Percentiles rank a stretch among this genome's conserved stretches.
Evolutionary conservation across 2,329 filamentous ascomycete species (phyloP).

Genomic region (Amesomyces nigricolor): DNA sequence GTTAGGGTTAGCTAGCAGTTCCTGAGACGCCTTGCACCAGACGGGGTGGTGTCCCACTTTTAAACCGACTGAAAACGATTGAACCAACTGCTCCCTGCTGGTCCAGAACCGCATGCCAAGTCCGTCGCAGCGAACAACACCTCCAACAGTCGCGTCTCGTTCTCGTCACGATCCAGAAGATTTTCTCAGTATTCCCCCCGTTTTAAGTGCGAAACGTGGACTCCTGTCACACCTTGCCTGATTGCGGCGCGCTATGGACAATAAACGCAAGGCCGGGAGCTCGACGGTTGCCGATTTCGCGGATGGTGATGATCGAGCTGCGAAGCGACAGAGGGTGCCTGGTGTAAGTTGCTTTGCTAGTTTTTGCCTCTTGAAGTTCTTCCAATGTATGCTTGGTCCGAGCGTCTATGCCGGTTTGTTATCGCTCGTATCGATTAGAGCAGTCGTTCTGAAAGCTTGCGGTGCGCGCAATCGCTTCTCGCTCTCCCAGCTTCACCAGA

Average conservation of each 20-base stretch:
- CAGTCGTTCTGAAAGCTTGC: background rate
- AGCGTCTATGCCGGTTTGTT: background rate
- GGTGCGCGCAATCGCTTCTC: background rate
- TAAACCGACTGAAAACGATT: no score
- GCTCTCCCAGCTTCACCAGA: background rate
- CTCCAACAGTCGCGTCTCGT: background rate
- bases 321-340: slow-evolving; percentile 49
- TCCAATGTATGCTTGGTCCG: background rate
- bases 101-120: slow-evolving; percentile 6
- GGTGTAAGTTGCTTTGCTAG: slow-evolving; percentile 37
- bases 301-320: slow-evolving; percentile 48
- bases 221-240: background rate
- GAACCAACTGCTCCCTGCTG: background rate
- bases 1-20: background rate
- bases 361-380: background rate
- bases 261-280: slow-evolving; percentile 49
- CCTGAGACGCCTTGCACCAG: background rate
- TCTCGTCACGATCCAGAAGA: background rate
- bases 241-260: slow-evolving; percentile 42
- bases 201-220: background rate
- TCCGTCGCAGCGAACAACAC: background rate
- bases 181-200: background rate
- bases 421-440: slow-evolving; percentile 14
- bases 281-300: slow-evolving; percentile 39
- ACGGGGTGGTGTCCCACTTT: no score